phyloP scores from a whole-genome alignment of 345 rosid species.

The Pseudoturritis turrita region DNA sequence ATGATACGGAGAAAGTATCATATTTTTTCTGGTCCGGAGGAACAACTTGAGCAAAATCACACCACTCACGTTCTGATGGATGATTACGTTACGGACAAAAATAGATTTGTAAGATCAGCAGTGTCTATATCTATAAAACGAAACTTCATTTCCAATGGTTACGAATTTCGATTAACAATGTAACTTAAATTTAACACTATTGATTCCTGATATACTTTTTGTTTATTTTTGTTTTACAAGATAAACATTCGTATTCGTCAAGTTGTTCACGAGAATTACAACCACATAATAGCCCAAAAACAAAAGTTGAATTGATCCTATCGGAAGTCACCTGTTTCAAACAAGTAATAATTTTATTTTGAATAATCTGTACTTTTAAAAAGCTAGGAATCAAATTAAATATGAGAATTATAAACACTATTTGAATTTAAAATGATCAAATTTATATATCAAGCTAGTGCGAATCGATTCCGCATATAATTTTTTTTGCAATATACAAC shows the following conservation, averaged over 20 bases:
- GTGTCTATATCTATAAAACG: constrained; percentile 3
- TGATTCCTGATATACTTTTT: background rate
- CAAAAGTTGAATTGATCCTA: background rate
- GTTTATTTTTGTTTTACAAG: background rate
- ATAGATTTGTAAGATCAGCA: background rate
- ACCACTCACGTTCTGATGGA: background rate
- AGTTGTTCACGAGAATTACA: constrained; percentile 1
- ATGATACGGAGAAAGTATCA: no score
- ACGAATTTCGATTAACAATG: background rate
- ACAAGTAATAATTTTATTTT: background rate
- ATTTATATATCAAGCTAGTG: background rate
- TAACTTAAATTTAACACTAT: background rate
- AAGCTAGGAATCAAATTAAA: background rate
- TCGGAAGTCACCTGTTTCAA: background rate
- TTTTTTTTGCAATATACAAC: no score
- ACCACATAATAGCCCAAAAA: background rate
- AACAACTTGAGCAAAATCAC: background rate
- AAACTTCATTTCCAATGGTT: constrained; percentile 6
- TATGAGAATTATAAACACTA: background rate
- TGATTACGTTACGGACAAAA: background rate
- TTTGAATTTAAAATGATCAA: background rate
- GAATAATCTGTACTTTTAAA: background rate
- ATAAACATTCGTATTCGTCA: background rate
- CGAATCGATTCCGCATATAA: background rate
- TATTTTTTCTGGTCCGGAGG: background rate